These are phyloP conservation scores for Glarea lozoyensis DNA, from an alignment of 495 filamentous ascomycete genomes.

Conservation along the genomic window DNA sequence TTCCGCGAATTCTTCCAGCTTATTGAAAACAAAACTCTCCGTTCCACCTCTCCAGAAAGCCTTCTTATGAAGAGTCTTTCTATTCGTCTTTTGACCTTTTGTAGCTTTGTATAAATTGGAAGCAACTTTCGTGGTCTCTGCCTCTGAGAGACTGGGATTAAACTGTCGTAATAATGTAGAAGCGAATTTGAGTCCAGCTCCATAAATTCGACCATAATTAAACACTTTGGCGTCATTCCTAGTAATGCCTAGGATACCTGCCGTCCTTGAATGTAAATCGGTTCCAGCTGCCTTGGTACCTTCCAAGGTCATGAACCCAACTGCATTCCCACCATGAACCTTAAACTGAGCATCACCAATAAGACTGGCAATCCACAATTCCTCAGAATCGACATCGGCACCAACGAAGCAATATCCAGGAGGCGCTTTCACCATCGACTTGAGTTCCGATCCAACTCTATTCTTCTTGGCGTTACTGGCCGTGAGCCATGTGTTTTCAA, in stretches of 20 bases:
- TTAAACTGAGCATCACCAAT: constrained; percentile 91
- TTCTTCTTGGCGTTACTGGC: constrained; percentile 95
- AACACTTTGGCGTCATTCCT: constrained; percentile 96
- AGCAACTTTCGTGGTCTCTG: constrained; percentile 65
- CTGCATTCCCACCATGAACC: constrained; percentile 89
- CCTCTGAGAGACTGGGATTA: constrained; percentile 72
- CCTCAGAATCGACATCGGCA: constrained; percentile 97
- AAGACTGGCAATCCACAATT: constrained; percentile 96
- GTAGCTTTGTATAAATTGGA: constrained; percentile 77
- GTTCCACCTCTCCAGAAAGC: constrained; percentile 95
- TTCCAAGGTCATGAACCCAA: constrained; percentile 98
- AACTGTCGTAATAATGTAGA: constrained; percentile 85
- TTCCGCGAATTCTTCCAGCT: constrained; percentile 92
- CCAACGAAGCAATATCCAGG: constrained; percentile 89
- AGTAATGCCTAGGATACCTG: constrained; percentile 82
- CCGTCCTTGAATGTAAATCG: constrained; percentile 91
- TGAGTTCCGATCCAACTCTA: constrained; percentile 92
- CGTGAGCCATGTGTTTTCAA: constrained; percentile 97
- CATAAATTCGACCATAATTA: constrained; percentile 98
- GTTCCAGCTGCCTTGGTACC: constrained; percentile 90
- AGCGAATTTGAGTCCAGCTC: constrained; percentile 89
- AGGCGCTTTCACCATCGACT: constrained; percentile 92
- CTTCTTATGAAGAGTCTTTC: constrained; percentile 57
- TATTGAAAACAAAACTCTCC: constrained; percentile 97
- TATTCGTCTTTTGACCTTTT: constrained; percentile 70